Evolutionary conservation across 306 rosid species (phyloP).

Genomic region (Oxytropis ochrocephala): DNA sequence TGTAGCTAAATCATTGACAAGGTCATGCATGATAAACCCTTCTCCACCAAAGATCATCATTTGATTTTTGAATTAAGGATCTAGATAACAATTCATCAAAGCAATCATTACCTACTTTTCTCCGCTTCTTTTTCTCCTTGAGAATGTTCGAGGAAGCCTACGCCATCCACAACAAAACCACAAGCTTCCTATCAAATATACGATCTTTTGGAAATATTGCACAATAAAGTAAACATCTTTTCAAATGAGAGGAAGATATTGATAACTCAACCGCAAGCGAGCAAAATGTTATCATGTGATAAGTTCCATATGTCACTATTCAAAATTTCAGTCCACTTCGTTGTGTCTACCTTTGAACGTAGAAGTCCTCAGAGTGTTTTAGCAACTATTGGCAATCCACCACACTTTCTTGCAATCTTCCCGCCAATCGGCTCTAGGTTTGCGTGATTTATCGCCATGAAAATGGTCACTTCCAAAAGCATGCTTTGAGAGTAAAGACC

Average conservation of each 20-base stretch:
- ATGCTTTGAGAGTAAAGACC: too few species aligned
- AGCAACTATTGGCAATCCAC: neutral
- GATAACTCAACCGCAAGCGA: neutral
- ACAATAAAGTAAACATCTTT: neutral
- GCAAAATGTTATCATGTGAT: too few species aligned
- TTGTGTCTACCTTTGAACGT: slow-evolving; percentile 16
- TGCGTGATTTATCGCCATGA: neutral
- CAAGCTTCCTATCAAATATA: neutral
- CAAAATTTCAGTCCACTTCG: slow-evolving; percentile 29
- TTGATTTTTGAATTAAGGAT: neutral
- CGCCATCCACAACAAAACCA: too few species aligned
- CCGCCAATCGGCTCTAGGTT: neutral
- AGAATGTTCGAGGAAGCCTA: neutral
- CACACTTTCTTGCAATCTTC: too few species aligned
- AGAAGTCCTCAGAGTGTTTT: slow-evolving; percentile 32
- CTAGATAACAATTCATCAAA: slow-evolving; percentile 1
- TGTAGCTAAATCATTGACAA: too few species aligned
- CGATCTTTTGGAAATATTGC: neutral
- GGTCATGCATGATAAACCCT: too few species aligned
- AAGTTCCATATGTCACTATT: neutral
- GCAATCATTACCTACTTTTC: neutral
- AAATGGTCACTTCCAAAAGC: neutral
- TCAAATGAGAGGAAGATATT: neutral
- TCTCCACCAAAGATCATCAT: too few species aligned
- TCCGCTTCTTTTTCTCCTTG: neutral